Conservation (phyloP, 1,139 yeast genomes). For the Zygoascus meyerae region DNA sequence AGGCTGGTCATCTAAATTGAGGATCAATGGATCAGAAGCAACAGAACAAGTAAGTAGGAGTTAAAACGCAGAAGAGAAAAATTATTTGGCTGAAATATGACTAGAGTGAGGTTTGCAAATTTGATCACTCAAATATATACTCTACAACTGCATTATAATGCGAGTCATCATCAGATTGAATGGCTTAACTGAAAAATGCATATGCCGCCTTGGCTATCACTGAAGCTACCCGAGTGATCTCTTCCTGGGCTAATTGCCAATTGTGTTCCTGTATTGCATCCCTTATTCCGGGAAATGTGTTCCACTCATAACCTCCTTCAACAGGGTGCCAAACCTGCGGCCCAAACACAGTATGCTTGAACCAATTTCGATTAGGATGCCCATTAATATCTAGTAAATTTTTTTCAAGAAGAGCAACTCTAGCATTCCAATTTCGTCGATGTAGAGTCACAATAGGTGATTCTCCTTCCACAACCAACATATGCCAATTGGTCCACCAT, state of each 20-base stretch:
- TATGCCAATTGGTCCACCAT: conserved; percentile 55
- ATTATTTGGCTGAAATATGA: no score
- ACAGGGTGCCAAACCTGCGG: conserved; percentile 58
- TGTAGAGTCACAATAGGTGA: conserved; percentile 65
- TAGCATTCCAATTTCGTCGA: conserved; percentile 77
- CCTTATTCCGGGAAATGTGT: conserved; percentile 70
- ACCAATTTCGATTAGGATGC: conserved; percentile 56
- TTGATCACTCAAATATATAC: no score
- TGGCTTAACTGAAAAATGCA: not conserved
- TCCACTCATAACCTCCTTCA: conserved; percentile 44
- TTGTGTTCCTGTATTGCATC: conserved; percentile 52
- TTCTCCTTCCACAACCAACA: conserved; percentile 42
- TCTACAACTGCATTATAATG: no score
- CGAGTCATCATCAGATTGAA: no score
- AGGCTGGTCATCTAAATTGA: no score
- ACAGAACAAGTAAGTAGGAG: no score
- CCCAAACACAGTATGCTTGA: conserved; percentile 64
- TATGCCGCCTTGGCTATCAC: conserved; percentile 16
- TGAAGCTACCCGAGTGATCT: conserved; percentile 45
- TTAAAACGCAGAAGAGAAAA: no score
- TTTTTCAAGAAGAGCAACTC: conserved; percentile 53
- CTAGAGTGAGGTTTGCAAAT: no score
- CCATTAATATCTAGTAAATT: conserved; percentile 46
- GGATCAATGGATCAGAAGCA: no score
- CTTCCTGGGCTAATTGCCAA: conserved; percentile 52